Base-by-base conservation (phyloP, 441 rosid species). In the Gossypium gossypioides region DNA sequence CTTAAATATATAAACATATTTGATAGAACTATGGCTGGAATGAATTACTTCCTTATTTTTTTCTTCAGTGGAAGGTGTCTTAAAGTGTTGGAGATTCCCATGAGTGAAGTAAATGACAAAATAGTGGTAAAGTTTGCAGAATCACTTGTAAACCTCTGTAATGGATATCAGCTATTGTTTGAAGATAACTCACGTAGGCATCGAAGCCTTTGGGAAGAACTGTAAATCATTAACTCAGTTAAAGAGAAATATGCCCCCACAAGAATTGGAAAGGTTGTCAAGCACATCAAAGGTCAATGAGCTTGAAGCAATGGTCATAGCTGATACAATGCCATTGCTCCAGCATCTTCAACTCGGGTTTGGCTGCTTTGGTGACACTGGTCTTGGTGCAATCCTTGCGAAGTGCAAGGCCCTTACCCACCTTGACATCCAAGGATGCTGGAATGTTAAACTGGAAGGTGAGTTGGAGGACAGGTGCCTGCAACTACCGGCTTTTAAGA, bases 401-500 rank as follows among this genome's bases (percentile, higher is more conserved):
- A 52, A 52, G 22, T 68, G 72, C 10, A 52, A 29, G 7, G 59
- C 50, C 16, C 59, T 68, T 6, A 68, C 50, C 25, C 61, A 32
- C 72, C 72, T 52, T 29, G 72, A 68, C 61, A 68, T 68, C 57
- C 72, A 32, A 68, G 61, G 61, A 22, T 68, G 60, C 32, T 25
- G 60, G 72, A 48, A 48, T 9, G 15, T 68, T 42, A 32, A 32
- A 32, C 37, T 5, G 6, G 37, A 32, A 32, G 7, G 7, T 32
- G 37, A 32, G 37, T 32, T 32, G 37, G 37, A 32, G 37, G 37
- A 32, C 6, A 32, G 7, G 37, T 5, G 37, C 37, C 37, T 5
- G 37, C 59, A 68, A 52, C 19, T 52, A 15, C 2, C 7, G 61
- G 15, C 4, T 50, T 51, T 68, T 52, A 25, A 9, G 61, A 29